These are phyloP conservation scores for Heracleum sosnowskyi DNA, from an alignment of 129 eudicot genomes.

Conservation along the genomic window DNA sequence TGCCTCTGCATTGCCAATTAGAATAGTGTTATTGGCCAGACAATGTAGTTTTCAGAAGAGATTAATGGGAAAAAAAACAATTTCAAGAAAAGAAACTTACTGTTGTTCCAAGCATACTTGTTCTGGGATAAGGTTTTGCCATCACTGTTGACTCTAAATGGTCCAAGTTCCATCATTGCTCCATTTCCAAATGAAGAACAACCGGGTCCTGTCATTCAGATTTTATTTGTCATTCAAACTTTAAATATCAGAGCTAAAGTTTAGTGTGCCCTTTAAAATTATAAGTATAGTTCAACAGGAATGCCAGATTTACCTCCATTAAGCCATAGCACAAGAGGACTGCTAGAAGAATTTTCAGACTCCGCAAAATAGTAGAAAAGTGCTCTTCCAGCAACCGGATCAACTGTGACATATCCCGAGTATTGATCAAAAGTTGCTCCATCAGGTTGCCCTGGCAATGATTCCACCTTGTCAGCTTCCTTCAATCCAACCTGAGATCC, in stretches of 20 bases:
- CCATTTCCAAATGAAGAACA: slow-evolving; percentile 24
- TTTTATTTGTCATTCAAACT: no score
- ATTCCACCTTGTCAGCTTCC: slow-evolving; percentile 15
- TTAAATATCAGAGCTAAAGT: no score
- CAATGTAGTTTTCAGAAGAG: background rate
- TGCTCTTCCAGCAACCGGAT: slow-evolving; percentile 12
- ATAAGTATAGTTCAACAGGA: no score
- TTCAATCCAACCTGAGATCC: slow-evolving; percentile 18
- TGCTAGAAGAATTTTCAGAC: slow-evolving; percentile 10
- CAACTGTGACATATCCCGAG: slow-evolving; percentile 23
- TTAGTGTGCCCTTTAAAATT: no score
- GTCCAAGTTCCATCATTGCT: slow-evolving; percentile 13
- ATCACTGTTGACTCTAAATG: slow-evolving; percentile 16
- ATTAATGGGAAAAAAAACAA: no score
- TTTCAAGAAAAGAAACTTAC: no score
- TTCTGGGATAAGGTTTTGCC: slow-evolving; percentile 10
- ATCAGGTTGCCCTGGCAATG: slow-evolving; percentile 26
- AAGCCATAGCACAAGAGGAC: slow-evolving; percentile 23
- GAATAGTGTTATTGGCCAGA: background rate
- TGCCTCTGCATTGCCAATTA: slow-evolving; percentile 33
- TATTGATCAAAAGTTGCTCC: slow-evolving; percentile 16
- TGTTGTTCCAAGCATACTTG: slow-evolving; percentile 38
- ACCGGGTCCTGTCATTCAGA: background rate
- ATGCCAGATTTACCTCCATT: slow-evolving; percentile 18
- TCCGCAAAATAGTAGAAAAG: slow-evolving; percentile 24